phyloP scores from a whole-genome alignment of 1,284 basidiomycete species.

The Ceratobasidium sp. region DNA sequence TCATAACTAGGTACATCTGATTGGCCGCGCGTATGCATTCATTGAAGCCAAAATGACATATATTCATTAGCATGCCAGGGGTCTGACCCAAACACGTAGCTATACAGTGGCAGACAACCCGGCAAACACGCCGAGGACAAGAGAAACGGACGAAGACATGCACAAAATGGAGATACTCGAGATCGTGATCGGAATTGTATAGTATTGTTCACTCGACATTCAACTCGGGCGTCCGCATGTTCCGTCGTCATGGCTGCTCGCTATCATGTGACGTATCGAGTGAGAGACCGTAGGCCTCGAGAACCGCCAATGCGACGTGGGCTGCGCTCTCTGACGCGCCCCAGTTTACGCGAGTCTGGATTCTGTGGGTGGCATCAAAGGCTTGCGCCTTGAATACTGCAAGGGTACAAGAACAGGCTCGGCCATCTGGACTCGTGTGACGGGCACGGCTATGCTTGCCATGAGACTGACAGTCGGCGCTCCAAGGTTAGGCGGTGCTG shows the following conservation, averaged over 20 bases:
- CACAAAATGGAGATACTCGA: slow-evolving; percentile 20
- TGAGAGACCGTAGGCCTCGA: slow-evolving; percentile 80
- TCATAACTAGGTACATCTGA: too few relatives aligned
- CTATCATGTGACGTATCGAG: slow-evolving; percentile 62
- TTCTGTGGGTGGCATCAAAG: slow-evolving; percentile 81
- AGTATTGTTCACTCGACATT: too few relatives aligned
- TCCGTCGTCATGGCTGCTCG: slow-evolving; percentile 38
- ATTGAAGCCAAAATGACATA: too few relatives aligned
- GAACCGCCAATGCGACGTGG: slow-evolving; percentile 80
- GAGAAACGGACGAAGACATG: neutral
- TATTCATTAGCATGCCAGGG: too few relatives aligned
- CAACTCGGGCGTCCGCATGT: slow-evolving; percentile 20
- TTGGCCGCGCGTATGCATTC: too few relatives aligned
- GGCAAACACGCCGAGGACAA: slow-evolving; percentile 2
- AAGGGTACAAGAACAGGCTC: slow-evolving; percentile 78
- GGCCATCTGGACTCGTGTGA: slow-evolving; percentile 50
- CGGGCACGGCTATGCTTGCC: slow-evolving; percentile 29
- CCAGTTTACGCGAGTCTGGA: slow-evolving; percentile 70
- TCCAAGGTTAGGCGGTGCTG: too few relatives aligned
- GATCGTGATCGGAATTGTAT: neutral
- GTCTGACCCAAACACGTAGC: too few relatives aligned
- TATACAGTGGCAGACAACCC: slow-evolving; percentile 7
- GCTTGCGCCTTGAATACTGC: slow-evolving; percentile 89
- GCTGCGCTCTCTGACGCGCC: slow-evolving; percentile 71
- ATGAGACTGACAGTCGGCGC: slow-evolving; percentile 35